Evolutionary conservation across 202 grass and related monocot species (phyloP), one percentile per base, ranked within the genome.

Genomic region (Zizania palustris): DNA sequence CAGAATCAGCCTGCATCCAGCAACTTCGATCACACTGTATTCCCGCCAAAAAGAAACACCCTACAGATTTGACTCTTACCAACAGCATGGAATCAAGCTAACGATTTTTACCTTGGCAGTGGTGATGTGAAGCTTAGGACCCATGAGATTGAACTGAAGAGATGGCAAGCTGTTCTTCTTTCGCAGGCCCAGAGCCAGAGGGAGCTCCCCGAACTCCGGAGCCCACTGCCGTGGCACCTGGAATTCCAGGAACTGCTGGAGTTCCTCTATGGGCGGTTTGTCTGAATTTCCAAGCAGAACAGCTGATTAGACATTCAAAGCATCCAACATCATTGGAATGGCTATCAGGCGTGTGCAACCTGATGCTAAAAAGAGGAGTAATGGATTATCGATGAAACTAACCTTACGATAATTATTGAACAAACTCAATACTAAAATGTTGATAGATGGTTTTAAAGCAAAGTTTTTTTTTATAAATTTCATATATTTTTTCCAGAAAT

Each of bases 181-280:
- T 12, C 78, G 81, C 28, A 86, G 93, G 63, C 85, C 88, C 43
- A 93, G 76, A 44, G 90, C 73, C 35, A 89, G 75, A 6, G 90
- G 88, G 12, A 97, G 90, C 67, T 93, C 90, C 13, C 88, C 83
- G 35, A 89, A 97, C 81, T 92, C 88, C 38, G 93, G 93, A 48
- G 93, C 93, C 93, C 93, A 97, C 4, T 85, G 88, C 22, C 93
- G 90, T 18, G 90, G 90, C 65, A 97, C 73, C 69, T 97, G 93
- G 66, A 93, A 97, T 66, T 91, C 93, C n/a, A 97, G 66, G 22
- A 97, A 97, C 56, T 89, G 86, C 49, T 86, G 67, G 11, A 97
- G 88, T 38, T 97, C 93, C 74, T 97, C 93, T 14, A 97, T 82
- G 46, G 93, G 90, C 55, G 93, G 93, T 50, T 97, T 97, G 58